These are phyloP conservation scores for Suillus bovinus DNA, from an alignment of 768 basidiomycete genomes.

Conservation along the genomic window DNA sequence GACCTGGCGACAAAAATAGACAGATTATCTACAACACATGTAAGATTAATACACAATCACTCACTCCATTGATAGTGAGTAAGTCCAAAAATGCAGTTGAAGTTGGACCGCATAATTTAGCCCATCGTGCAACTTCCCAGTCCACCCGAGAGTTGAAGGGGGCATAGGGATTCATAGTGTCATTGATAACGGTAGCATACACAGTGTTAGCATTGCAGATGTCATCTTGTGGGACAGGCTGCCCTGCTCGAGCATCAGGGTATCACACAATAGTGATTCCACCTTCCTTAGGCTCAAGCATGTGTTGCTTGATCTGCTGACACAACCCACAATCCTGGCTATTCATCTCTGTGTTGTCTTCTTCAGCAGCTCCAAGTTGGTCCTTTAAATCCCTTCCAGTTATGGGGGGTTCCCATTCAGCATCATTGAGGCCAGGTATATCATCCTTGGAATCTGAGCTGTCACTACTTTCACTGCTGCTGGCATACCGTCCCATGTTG, in stretches of 20 bases:
- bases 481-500: not conserved
- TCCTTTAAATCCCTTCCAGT: not conserved
- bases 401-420: not conserved
- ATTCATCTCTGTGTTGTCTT: too few species aligned
- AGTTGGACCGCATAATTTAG: too few species aligned
- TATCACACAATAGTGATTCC: not conserved
- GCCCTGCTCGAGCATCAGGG: not conserved
- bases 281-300: not conserved
- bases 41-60: too few species aligned
- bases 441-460: not conserved
- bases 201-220: too few species aligned
- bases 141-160: too few species aligned
- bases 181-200: too few species aligned
- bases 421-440: not conserved
- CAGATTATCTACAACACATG: too few species aligned
- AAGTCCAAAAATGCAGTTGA: too few species aligned
- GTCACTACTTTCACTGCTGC: not conserved
- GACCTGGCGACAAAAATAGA: not conserved
- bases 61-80: too few species aligned
- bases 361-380: not conserved
- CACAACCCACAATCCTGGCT: too few species aligned
- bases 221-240: not conserved
- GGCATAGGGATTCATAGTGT: too few species aligned
- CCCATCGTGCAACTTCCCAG: too few species aligned
- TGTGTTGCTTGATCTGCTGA: not conserved